Evolutionary conservation across 805 yeast species (phyloP).

Genomic region (Komagataella mondaviorum): DNA sequence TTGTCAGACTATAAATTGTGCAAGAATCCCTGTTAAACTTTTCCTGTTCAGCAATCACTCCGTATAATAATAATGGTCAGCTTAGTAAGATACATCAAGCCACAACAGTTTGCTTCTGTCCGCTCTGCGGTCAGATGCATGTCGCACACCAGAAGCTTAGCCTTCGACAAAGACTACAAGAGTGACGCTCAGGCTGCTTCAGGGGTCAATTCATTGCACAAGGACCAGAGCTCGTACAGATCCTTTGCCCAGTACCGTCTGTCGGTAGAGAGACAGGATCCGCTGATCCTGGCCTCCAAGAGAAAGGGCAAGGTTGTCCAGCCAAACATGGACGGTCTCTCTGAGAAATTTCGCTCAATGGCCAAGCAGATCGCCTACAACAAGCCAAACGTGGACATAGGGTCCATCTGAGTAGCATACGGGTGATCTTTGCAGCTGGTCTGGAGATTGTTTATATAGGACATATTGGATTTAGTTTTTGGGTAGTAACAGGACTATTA

Average conservation of each 20-base stretch:
- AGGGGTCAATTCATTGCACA: neutral
- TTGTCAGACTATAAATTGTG: neutral
- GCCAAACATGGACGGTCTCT: neutral
- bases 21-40: neutral
- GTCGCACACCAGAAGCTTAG: neutral
- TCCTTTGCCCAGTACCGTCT: constrained; percentile 16
- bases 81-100: neutral
- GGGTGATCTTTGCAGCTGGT: neutral
- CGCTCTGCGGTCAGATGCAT: neutral
- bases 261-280: constrained; percentile 14
- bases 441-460: neutral
- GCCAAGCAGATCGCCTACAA: constrained; percentile 13
- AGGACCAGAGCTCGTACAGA: constrained; percentile 8
- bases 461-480: neutral
- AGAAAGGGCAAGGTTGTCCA: neutral
- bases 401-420: neutral
- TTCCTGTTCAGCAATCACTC: neutral
- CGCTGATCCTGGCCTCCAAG: constrained; percentile 4
- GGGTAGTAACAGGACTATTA: neutral
- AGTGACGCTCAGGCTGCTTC: neutral
- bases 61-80: neutral
- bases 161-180: neutral
- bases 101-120: neutral
- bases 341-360: constrained; percentile 9
- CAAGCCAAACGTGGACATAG: constrained; percentile 4